Evolutionary conservation across 331 rosid genomes (phyloP).

Genomic region (Dryas integrifolia): DNA sequence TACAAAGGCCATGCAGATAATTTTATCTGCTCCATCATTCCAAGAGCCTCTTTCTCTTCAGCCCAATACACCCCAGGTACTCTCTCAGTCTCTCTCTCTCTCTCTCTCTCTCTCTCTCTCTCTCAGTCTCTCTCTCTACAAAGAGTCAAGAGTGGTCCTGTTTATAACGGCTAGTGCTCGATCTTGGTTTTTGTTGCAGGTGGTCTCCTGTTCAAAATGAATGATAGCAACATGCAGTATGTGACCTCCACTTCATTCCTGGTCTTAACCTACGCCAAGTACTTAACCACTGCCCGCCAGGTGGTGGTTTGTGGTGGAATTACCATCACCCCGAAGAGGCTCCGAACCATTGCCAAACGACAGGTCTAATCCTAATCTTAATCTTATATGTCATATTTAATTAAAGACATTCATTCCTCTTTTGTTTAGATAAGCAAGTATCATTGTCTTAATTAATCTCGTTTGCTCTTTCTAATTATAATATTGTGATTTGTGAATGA

Average conservation of each 20-base stretch:
- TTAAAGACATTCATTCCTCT: background rate
- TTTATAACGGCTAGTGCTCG: conserved; percentile 44
- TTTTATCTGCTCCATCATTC: conserved; percentile 77
- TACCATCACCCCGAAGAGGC: conserved; percentile 52
- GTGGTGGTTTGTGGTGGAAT: conserved; percentile 70
- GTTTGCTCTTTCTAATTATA: background rate
- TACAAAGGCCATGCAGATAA: conserved; percentile 85
- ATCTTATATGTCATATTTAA: no score
- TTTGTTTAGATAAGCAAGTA: background rate
- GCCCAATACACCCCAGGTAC: conserved; percentile 72
- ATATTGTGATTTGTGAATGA: no score
- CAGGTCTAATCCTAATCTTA: conserved; percentile 44
- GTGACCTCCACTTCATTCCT: conserved; percentile 90
- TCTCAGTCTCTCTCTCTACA: background rate
- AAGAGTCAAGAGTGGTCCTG: conserved; percentile 33
- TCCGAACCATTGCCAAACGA: conserved; percentile 68
- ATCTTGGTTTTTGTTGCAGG: conserved; percentile 38
- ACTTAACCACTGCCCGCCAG: conserved; percentile 59
- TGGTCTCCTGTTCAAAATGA: conserved; percentile 84
- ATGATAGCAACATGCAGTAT: conserved; percentile 86
- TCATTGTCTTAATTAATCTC: background rate
- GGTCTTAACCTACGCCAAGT: conserved; percentile 76
- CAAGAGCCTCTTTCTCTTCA: conserved; percentile 63
- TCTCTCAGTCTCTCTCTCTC: background rate
- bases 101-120: conserved; percentile 27